Evolutionary conservation across 169 alveolate species (phyloP).

Genomic region (Theileria parva): DNA sequence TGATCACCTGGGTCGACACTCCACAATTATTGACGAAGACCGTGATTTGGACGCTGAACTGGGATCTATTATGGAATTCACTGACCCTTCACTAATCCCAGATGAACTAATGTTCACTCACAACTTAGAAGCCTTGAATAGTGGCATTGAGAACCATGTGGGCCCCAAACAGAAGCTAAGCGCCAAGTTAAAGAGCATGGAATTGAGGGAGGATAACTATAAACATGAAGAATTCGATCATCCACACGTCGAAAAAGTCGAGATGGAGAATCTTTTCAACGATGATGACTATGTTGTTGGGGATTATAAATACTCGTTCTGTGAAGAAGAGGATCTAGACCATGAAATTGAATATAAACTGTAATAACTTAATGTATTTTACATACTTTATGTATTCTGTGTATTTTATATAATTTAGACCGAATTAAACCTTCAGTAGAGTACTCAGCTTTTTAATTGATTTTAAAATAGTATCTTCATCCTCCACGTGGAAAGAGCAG

Average conservation of each 20-base stretch:
- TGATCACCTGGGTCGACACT: constrained; percentile 4
- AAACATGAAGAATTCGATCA: neutral
- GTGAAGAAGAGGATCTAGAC: constrained; percentile 53
- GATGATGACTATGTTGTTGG: constrained; percentile 42
- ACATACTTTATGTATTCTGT: too few species aligned
- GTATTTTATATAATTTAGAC: neutral
- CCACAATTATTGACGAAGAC: neutral
- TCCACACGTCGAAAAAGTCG: constrained; percentile 18
- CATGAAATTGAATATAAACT: constrained; percentile 5
- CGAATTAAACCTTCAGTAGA: constrained; percentile 9
- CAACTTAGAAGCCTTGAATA: neutral
- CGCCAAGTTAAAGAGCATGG: constrained; percentile 30
- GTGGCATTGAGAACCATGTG: neutral
- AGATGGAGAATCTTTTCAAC: constrained; percentile 33
- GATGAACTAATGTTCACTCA: constrained; percentile 46
- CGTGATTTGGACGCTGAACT: constrained; percentile 22
- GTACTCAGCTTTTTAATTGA: constrained; percentile 3
- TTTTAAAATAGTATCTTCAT: neutral
- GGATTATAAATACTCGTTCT: constrained; percentile 64
- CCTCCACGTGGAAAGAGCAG: constrained; percentile 14
- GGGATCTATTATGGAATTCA: constrained; percentile 10
- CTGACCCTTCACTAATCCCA: constrained; percentile 36
- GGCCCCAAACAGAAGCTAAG: constrained; percentile 7
- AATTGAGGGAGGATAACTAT: constrained; percentile 28
- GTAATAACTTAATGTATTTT: neutral